Evolutionary conservation across 176 grass and related monocot species (phyloP), one percentile per base, ranked within the genome.

Genomic region (Cenchrus fungigraminus): DNA sequence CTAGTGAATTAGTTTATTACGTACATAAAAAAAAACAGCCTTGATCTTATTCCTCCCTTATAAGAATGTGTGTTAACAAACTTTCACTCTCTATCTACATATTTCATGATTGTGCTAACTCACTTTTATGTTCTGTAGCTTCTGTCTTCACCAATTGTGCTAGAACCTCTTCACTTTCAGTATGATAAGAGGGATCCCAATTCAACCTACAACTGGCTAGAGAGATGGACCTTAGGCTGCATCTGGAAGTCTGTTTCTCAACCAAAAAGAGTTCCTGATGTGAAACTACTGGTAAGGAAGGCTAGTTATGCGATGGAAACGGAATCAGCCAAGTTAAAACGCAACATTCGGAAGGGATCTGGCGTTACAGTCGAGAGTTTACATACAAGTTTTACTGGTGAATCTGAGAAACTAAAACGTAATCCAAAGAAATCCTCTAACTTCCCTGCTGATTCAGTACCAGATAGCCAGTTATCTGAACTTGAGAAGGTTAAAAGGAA

Each of bases 401-500:
- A 92, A 82, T 76, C 84, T 81, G 93, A 93, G 79, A 95, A 92
- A 91, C 78, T 65, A 55, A 94, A 87, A 88, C 74, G 81, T 32
- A 93, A 91, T 56, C 25, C 69, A 59, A 89, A 78, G 79, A 97
- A 91, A 80, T 55, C 86, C 0, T 74, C 79, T 68, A 75, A 51
- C n/a, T 63, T 63, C 59, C 47, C 79, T 79, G 74, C 65, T 79
- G 93, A 95, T 70, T 86, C 90, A 73, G 79, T 80, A 50, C 93
- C 88, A 74, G 93, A 94, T 55, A 89, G 85, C 81, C 84, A 91
- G 65, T 86, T 93, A 80, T 92, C 89, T 79, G 97, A 98, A 84
- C 89, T 98, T 64, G 97, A 95, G 68, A 95, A 93, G 79, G 97
- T 98, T 68, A 98, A 98, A 80, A 88, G 87, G 40, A 98, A 86